These are phyloP conservation scores for Arabis alpina DNA, from an alignment of 345 rosid species.

Conservation along the genomic window DNA sequence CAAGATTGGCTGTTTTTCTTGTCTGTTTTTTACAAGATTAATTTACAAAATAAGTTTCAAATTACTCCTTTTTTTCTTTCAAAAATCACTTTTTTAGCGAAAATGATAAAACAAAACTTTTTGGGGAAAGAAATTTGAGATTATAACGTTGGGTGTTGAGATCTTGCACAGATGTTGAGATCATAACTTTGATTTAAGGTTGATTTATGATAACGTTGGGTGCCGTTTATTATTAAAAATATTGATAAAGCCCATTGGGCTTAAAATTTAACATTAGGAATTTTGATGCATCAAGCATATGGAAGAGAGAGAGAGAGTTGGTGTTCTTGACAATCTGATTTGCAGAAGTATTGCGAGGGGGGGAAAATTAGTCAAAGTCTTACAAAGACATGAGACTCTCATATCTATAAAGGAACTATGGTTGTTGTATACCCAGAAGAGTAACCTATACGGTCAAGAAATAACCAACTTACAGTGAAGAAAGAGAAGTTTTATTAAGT, in stretches of 20 bases:
- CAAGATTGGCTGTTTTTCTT: no score
- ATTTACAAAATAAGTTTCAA: no score
- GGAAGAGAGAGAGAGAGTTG: no score
- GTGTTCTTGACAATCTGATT: no score
- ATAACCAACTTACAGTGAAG: conserved; percentile 45
- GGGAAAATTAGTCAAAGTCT: no score
- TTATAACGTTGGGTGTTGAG: conserved; percentile 3
- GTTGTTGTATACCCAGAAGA: conserved; percentile 25
- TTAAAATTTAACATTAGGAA: background rate
- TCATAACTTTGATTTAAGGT: background rate
- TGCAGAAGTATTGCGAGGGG: no score
- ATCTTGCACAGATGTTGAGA: conserved; percentile 21
- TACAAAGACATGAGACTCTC: background rate
- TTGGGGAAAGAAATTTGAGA: background rate
- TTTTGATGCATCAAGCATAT: background rate
- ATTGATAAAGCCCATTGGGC: background rate
- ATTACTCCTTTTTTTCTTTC: no score
- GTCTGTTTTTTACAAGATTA: no score
- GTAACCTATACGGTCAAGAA: conserved; percentile 28
- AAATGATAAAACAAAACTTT: background rate
- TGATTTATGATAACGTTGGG: background rate
- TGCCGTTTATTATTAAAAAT: background rate
- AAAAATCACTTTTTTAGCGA: no score
- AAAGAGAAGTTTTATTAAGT: conserved; percentile 39
- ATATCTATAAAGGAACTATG: conserved; percentile 29